These are phyloP conservation scores for Hyaloscypha bicolor DNA, from an alignment of 495 filamentous ascomycete species.

Conservation along the genomic window DNA sequence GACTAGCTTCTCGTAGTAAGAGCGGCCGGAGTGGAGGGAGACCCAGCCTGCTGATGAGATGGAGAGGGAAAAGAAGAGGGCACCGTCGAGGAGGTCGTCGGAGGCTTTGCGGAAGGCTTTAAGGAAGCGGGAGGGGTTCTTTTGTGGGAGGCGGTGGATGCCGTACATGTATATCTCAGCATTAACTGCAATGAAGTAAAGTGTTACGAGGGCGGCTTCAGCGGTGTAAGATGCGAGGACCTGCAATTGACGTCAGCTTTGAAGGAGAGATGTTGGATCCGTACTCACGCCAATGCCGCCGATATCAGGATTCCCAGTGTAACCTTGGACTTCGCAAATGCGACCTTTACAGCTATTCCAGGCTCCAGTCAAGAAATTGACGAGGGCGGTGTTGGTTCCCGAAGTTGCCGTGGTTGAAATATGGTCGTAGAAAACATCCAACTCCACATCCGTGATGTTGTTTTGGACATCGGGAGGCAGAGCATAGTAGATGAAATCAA, in stretches of 20 bases:
- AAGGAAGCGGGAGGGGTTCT: background rate
- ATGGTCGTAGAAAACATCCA: slow-evolving; percentile 5
- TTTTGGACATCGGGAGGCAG: background rate
- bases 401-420: background rate
- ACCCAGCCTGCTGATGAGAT: slow-evolving; percentile 12
- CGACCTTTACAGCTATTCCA: background rate
- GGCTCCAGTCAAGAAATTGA: background rate
- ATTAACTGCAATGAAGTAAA: slow-evolving; percentile 6
- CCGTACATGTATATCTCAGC: background rate
- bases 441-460: slow-evolving; percentile 15
- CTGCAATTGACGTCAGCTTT: background rate
- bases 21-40: slow-evolving; percentile 1
- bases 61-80: slow-evolving; percentile 14
- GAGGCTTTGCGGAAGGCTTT: slow-evolving; percentile 1
- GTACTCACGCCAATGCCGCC: slow-evolving; percentile 11
- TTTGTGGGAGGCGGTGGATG: background rate
- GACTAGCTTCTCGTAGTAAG: slow-evolving; percentile 18
- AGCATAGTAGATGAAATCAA: slow-evolving; percentile 8
- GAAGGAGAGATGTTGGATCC: background rate
- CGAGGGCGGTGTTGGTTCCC: background rate
- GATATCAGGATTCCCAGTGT: slow-evolving; percentile 19
- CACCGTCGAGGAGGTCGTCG: slow-evolving; percentile 2
- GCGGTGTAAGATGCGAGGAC: slow-evolving; percentile 4
- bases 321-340: slow-evolving; percentile 11
- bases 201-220: slow-evolving; percentile 5